Percentiles rank a stretch among this genome's conserved stretches.
Evolutionary conservation across 371 early-diverging fungal genomes (phyloP).

Genomic region (Coemansia sp.): DNA sequence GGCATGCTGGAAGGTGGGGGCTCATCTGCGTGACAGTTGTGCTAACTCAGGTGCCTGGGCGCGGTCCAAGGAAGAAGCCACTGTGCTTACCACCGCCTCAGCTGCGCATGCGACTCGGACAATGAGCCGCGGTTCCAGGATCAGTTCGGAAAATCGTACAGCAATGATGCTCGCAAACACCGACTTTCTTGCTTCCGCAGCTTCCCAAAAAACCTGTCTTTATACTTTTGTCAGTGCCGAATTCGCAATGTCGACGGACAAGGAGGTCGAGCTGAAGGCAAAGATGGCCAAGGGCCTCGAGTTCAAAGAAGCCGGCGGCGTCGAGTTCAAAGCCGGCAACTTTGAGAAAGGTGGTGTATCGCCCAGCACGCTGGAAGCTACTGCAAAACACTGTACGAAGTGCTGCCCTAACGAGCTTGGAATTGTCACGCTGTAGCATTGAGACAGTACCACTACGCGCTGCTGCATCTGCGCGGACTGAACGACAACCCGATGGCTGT

Average conservation of each 20-base stretch:
- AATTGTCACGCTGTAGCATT: slow-evolving; percentile 18
- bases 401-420: not conserved
- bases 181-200: no score
- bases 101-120: no score
- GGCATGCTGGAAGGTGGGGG: no score
- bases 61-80: no score
- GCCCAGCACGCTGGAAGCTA: not conserved
- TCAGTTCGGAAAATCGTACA: no score
- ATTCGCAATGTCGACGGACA: not conserved
- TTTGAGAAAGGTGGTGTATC: slow-evolving; percentile 16
- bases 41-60: no score
- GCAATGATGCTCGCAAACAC: no score
- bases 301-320: slow-evolving; percentile 34
- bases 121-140: no score
- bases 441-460: slow-evolving; percentile 35
- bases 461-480: slow-evolving; percentile 42
- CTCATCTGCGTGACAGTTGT: no score
- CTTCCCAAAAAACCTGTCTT: no score
- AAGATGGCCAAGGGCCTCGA: slow-evolving; percentile 30
- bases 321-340: slow-evolving; percentile 26
- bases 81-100: no score
- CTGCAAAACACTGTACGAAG: not conserved
- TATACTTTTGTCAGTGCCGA: not conserved
- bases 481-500: slow-evolving; percentile 15
- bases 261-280: not conserved